Evolutionary conservation across 1,139 yeast genomes (phyloP).

Genomic region (Hemisphaericaspora xylofermentans): DNA sequence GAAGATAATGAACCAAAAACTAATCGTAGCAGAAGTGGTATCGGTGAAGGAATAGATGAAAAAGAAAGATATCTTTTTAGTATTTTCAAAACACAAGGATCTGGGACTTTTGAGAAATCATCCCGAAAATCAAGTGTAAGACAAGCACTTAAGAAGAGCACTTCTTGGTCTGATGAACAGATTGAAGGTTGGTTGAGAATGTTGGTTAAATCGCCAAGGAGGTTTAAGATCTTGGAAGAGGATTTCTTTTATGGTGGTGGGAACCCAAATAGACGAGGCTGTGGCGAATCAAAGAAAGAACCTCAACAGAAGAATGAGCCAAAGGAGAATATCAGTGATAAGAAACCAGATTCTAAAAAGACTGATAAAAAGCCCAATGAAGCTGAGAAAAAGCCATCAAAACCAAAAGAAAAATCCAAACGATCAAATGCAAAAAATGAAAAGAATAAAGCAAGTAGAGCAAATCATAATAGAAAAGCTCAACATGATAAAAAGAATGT

Average conservation of each 20-base stretch:
- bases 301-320: background rate
- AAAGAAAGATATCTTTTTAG: slow-evolving; percentile 54
- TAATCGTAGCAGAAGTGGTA: background rate
- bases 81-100: slow-evolving; percentile 52
- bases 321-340: slow-evolving; percentile 6
- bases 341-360: background rate
- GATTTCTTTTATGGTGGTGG: slow-evolving; percentile 50
- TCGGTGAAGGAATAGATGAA: slow-evolving; percentile 10
- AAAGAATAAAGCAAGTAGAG: slow-evolving; percentile 54
- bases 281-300: background rate
- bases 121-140: slow-evolving; percentile 55
- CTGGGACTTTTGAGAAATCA: slow-evolving; percentile 44
- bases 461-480: slow-evolving; percentile 63
- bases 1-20: background rate
- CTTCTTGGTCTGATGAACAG: slow-evolving; percentile 83
- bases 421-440: slow-evolving; percentile 44
- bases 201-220: slow-evolving; percentile 62
- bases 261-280: slow-evolving; percentile 19
- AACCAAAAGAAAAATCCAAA: slow-evolving; percentile 11
- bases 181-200: slow-evolving; percentile 91
- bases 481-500: slow-evolving; percentile 56
- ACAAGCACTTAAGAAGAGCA: slow-evolving; percentile 47
- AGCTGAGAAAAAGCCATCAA: slow-evolving; percentile 1
- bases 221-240: slow-evolving; percentile 62
- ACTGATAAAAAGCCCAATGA: slow-evolving; percentile 12